Conservation (phyloP, 176 grass and related monocot genomes). For the Cymbopogon citratus region DNA sequence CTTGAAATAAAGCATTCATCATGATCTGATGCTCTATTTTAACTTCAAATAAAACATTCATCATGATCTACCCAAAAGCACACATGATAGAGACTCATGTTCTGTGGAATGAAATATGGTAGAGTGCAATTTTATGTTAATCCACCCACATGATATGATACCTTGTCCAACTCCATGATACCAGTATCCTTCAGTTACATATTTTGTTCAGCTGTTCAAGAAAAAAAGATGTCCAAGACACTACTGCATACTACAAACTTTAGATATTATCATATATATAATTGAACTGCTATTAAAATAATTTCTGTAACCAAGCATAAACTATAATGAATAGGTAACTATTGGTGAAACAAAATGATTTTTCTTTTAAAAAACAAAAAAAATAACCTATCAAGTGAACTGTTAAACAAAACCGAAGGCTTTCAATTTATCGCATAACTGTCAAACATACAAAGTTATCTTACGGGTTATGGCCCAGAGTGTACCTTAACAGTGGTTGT, state of each 20-base stretch:
- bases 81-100: background rate
- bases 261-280: background rate
- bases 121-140: background rate
- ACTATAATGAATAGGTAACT: background rate
- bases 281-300: background rate
- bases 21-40: background rate
- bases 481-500: background rate
- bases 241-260: background rate
- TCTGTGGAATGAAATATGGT: background rate
- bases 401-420: background rate
- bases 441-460: background rate
- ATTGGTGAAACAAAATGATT: background rate
- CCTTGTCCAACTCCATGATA: background rate
- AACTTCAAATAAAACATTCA: background rate
- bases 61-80: background rate
- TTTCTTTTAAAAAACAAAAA: background rate
- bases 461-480: background rate
- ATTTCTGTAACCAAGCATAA: background rate
- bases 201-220: too few species aligned
- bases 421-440: background rate
- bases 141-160: background rate
- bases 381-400: constrained; percentile 8
- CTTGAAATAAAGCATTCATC: background rate
- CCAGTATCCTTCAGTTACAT: background rate
- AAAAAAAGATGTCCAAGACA: too few species aligned